Evolutionary conservation across 768 basidiomycete species (phyloP), one percentile per base, ranked within the genome.

Genomic region (Gymnopilus dilepis): DNA sequence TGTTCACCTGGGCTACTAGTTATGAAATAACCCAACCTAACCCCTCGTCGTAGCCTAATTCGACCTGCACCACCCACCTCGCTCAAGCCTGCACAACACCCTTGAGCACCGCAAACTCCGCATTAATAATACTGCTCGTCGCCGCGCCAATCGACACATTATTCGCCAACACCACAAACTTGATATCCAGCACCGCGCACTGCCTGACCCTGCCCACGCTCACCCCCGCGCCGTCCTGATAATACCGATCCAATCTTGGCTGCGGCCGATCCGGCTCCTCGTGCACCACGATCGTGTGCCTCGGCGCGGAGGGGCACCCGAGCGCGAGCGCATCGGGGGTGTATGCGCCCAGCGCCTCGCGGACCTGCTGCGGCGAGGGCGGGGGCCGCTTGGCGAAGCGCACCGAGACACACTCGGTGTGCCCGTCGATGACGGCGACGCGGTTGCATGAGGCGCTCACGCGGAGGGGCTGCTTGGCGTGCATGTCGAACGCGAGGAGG

Each of bases 101-200:
- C 76, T 89, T 94, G 41, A 90, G 72, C 6, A 95, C 85, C n/a
- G 95, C 95, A n/a, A 91, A 77, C 79, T 98, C 95, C 2, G 97
- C 97, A 71, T 99, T 99, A 69, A 99, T 96, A 72, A 99, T 92
- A 65, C 91, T 94, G 65, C 92, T 95, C 51, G 97, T 99, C 53
- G 97, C 97, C 21, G 97, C 97, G 7, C 97, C 97, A 66, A 98
- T 92, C 58, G 88, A 87, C 63, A 98, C 96, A 71, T 99, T 99
- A 74, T 97, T 96, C 61, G 89, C 84, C 54, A 99, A 80, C 26
- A 94, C 90, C 38, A 97, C 91, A 71, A 98, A 97, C 78, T 97
- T 97, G 82, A 99, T 84, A 73, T 99, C 97, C 53, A 99, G 73
- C 24, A 99, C 97, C 26, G 85, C 81, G 70, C 97, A 98, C 72